Evolutionary conservation across 495 filamentous ascomycete species (phyloP), one percentile per base, ranked within the genome.

Genomic region (Acidiella bohemica): DNA sequence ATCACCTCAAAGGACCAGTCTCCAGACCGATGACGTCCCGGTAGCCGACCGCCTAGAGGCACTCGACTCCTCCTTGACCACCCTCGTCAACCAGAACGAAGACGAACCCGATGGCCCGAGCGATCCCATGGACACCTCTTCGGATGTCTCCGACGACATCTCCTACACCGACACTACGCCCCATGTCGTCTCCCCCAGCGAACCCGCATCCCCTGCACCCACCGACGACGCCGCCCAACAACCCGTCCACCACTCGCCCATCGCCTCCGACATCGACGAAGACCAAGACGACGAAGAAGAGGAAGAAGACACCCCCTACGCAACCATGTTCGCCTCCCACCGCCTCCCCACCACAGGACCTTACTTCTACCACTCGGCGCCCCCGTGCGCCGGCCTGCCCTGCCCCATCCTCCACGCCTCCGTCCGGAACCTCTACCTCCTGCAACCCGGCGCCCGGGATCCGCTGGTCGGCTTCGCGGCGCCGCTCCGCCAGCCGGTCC

Each of bases 401-500:
- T 47, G 36, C 23, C 56, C 56, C 2, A 44, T 46, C 36, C 28
- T 59, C 14, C 50, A 56, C 35, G 26, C 50, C 25, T 50, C 51
- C n/a, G 53, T 50, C 37, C 22, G 36, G 17, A 50, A 56, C 14
- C 32, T 55, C 9, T 54, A 49, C 46, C 50, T 59, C 40, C 34
- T 53, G 17, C 56, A 59, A 36, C 51, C 50, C 5, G 38, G 39
- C n/a, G 21, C 24, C 19, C 28, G 42, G 31, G 4, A 20, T 2
- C 37, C 47, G 2, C 22, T 51, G 23, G 39, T 46, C 24, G 41
- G 40, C 31, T 29, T 52, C 2, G 41, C 44, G n/a, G 46, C 58
- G 1, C 66, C 66, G 16, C 65, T 80, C 16, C 59, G 56, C 29
- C 66, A 68, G 43, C 49, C 45, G 9, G 49, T 62, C 32, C 53